Evolutionary conservation across 2,329 filamentous ascomycete species (phyloP).

Genomic region (Fusarium azukiicola): DNA sequence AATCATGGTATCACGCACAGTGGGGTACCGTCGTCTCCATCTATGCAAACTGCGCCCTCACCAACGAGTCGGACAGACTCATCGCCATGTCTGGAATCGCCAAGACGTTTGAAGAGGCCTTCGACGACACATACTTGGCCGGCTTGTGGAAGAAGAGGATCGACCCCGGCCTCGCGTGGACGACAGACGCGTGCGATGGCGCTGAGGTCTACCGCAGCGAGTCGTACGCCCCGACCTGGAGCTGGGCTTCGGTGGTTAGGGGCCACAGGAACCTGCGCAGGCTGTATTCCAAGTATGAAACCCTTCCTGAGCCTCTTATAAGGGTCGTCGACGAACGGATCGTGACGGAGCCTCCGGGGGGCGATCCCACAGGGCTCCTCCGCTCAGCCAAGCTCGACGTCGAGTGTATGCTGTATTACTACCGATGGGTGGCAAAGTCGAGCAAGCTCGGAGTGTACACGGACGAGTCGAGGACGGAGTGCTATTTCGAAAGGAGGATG

Average conservation of each 20-base stretch:
- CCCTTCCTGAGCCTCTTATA: background rate
- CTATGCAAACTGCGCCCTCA: background rate
- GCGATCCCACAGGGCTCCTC: background rate
- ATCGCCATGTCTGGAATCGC: background rate
- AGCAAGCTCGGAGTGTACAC: background rate
- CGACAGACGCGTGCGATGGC: background rate
- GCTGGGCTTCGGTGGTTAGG: background rate
- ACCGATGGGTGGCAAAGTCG: background rate
- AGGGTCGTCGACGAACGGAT: background rate
- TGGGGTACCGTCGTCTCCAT: background rate
- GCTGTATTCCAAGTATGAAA: background rate
- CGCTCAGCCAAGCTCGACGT: background rate
- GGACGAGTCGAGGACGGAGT: background rate
- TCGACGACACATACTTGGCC: background rate
- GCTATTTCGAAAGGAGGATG: background rate
- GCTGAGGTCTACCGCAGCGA: background rate
- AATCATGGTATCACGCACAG: background rate
- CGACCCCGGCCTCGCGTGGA: background rate
- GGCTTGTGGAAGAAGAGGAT: background rate
- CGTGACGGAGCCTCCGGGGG: background rate
- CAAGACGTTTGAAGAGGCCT: background rate
- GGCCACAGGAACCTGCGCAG: background rate
- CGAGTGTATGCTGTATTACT: background rate
- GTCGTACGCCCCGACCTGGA: background rate
- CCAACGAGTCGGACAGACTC: background rate